Evolutionary conservation across 2,329 filamentous ascomycete species (phyloP).

Genomic region (Neonectria magnoliae): DNA sequence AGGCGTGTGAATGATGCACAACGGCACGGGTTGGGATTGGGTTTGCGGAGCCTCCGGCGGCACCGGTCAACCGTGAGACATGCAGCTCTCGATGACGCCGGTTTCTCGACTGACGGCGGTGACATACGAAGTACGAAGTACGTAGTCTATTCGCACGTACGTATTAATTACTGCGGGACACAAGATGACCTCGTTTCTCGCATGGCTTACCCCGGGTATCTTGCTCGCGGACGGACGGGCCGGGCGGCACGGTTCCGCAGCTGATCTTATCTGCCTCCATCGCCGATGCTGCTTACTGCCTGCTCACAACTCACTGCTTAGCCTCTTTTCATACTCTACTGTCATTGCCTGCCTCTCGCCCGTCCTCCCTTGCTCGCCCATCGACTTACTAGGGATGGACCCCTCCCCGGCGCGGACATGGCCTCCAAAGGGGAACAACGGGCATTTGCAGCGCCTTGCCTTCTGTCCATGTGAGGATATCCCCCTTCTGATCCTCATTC

Average conservation of each 20-base stretch:
- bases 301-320: background rate
- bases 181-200: background rate
- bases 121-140: background rate
- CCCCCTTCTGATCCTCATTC: constrained; percentile 19
- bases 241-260: constrained; percentile 4
- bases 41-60: constrained; percentile 10
- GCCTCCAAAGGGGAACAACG: constrained; percentile 22
- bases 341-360: background rate
- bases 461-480: constrained; percentile 1
- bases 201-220: background rate
- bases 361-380: background rate
- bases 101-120: constrained; percentile 7
- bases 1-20: constrained; percentile 9
- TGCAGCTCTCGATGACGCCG: constrained; percentile 21
- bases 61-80: constrained; percentile 14
- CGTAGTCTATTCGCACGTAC: background rate
- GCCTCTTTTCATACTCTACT: background rate
- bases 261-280: background rate
- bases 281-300: background rate
- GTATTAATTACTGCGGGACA: background rate
- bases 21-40: constrained; percentile 19
- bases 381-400: constrained; percentile 19
- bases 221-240: background rate
- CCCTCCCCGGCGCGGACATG: constrained; percentile 6
- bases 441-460: constrained; percentile 1